Evolutionary conservation across 352 stramenopile species (phyloP), one percentile per base, ranked within the genome.

Genomic region (Thalassiosira sp.): DNA sequence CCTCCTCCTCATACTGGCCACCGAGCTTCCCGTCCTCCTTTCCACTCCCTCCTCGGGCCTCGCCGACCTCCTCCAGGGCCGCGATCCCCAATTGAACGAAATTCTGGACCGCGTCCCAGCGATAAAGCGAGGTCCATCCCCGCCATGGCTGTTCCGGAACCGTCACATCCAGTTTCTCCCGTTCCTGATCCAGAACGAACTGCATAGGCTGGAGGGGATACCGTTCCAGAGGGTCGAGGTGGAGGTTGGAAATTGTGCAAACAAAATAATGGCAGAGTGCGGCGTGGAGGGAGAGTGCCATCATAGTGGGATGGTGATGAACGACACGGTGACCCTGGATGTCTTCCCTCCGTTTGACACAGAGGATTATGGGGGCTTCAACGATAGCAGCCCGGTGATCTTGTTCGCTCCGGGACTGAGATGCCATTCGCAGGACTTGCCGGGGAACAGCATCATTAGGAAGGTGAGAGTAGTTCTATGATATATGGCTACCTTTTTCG

Each of bases 111-210:
- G 51, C 35, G 61, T 75, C 1, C 74, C 74, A 20, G 31, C 28
- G 0, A 63, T 83, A 16, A 25, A 35, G 15, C 58, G 53, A n/a
- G 75, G 75, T 28, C 75, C 75, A 8, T 56, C 33, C 13, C 56
- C 75, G n/a, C 75, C 75, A 40, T 53, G 61, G 16, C 56, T 83
- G 1, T 63, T 83, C 28, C 28, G 68, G 3, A 86, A 86, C 60
- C 61, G 79, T 33, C 79, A 86, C 42, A 58, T 86, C n/a, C 74
- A 84, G 66, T 82, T 86, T 28, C 54, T 80, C 18, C 79, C 79
- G 16, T 86, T 56, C 57, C 49, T 86, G 49, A 72, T 86, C 42
- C 73, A 84, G 54, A 86, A 86, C 69, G 74, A 84, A 51, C 65
- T 84, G 43, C 79, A 86, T 65, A 40, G 52, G 13, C 24, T 46